Evolutionary conservation across 2,329 filamentous ascomycete genomes (phyloP), one percentile per base, ranked within the genome.

Genomic region (Neofusicoccum cordaticola): DNA sequence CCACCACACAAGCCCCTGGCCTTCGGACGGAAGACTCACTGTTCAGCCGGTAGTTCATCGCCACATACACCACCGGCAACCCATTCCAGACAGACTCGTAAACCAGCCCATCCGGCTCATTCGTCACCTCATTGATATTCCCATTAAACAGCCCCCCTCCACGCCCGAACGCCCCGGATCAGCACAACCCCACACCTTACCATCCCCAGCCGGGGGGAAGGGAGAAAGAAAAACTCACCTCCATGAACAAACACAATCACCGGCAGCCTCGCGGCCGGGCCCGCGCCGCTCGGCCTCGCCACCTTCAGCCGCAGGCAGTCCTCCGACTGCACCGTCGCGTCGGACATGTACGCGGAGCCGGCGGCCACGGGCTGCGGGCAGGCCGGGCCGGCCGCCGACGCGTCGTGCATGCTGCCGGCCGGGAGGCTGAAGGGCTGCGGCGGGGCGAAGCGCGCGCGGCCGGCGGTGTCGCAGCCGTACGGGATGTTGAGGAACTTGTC

Each of bases 241-340:
- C 80, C 80, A 68, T 87, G 84, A 19, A 90, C 85, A 85, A 86
- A 90, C 2, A 87, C 79, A 45, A 81, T 80, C 2, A 88, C 83
- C 0, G 86, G 86, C 9, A 88, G 77, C 11, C 73, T 75, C 1
- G 74, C 65, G 15, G 76, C 69, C 39, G 79, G 73, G 57, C 74
- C 73, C 7, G 51, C 47, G 7, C 80, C 78, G 1, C 80, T 75
- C 0, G 85, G 85, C 2, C 86, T 81, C 37, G 88, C 77, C 1
- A 89, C 80, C 67, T 88, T 89, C 52, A 89, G 69, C 37, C 85
- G 85, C 13, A 89, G 75, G 66, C 86, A 89, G 69, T 88, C 83
- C 69, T 88, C 86, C 1, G 74, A 75, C 0, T 69, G 68, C 13
- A 70, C 44, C 3, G 77, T 80, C 11, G 80, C 74, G 31, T 78